These are phyloP conservation scores for Trichophyton schoenleinii DNA, from an alignment of 2,329 filamentous ascomycete species.

Conservation along the genomic window DNA sequence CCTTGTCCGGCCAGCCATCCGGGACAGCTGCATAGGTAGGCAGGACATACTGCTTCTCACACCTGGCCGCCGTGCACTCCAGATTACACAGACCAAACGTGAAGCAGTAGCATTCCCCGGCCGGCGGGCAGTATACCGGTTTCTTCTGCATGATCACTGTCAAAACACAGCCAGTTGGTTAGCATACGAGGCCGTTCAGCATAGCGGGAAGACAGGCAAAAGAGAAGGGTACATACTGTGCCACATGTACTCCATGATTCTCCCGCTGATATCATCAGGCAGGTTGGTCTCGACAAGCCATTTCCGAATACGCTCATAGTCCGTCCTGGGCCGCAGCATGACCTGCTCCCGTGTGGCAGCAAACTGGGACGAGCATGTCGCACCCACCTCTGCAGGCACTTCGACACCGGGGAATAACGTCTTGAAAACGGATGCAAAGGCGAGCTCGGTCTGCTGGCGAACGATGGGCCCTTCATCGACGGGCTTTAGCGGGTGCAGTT, in stretches of 20 bases:
- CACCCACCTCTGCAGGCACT: conserved; percentile 36
- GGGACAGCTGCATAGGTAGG: conserved; percentile 48
- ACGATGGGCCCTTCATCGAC: conserved; percentile 30
- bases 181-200: neutral
- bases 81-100: conserved; percentile 50
- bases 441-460: conserved; percentile 37
- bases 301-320: conserved; percentile 38
- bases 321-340: conserved; percentile 32
- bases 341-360: conserved; percentile 40
- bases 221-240: conserved; percentile 36
- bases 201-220: neutral
- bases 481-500: conserved; percentile 34
- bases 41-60: conserved; percentile 46
- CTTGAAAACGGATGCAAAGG: conserved; percentile 39
- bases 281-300: conserved; percentile 40
- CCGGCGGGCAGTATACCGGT: conserved; percentile 48
- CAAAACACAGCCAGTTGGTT: neutral
- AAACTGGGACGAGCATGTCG: conserved; percentile 46
- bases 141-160: conserved; percentile 33
- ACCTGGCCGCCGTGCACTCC: conserved; percentile 25
- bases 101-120: conserved; percentile 53
- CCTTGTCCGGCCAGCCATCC: conserved; percentile 48
- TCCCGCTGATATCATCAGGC: conserved; percentile 38
- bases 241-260: conserved; percentile 49
- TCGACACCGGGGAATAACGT: conserved; percentile 32